Base-by-base conservation (phyloP, 2,329 filamentous ascomycete genomes). In the Elsinoe fawcettii region DNA sequence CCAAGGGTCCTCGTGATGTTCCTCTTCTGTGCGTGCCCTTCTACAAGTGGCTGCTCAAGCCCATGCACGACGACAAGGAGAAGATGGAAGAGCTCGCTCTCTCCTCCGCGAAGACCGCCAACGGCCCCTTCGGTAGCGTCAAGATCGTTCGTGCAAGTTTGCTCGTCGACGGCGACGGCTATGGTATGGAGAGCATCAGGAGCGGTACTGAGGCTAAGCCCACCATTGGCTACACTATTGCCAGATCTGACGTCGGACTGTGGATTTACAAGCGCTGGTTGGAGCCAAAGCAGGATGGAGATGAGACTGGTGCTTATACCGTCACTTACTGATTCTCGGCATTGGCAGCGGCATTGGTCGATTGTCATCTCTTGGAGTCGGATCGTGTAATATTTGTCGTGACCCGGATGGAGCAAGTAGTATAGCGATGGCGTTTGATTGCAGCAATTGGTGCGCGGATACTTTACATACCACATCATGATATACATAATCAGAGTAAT, bases 41-140 rank as follows among this genome's bases (percentile, higher is more conserved):
- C 6, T 75, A 75, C 58, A 66, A 68, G 39, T 70, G 65, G 60
- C 16, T 67, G 0, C 62, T 73, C 1, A 59, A 63, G 25, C 63
- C 66, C 5, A 69, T 70, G 32, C 73, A 78, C 59, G 67, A 63
- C 18, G 73, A 75, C 55, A 75, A 75, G 65, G 58, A 57, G 34
- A 61, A 60, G 5, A 67, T 73, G 66, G 69, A 75, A 58, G 53
- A 61, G 5, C 27, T 66, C 8, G 53, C 76, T 7, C 34, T 65
- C 9, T 57, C 58, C 3, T 66, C 67, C n/a, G 61, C 60, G 2
- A 60, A 61, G 20, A 12, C 37, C 18, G 56, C 58, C 6, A 54
- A 63, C 32, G 59, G 59, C 7, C 63, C 63, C 4, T 57, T 70
- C n/a, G 47, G 63, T 0, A 65, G 61, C 1, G 71, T 65, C 58